phyloP scores from a whole-genome alignment of 2,329 filamentous ascomycete species.

The Blumeriella jaapii region DNA sequence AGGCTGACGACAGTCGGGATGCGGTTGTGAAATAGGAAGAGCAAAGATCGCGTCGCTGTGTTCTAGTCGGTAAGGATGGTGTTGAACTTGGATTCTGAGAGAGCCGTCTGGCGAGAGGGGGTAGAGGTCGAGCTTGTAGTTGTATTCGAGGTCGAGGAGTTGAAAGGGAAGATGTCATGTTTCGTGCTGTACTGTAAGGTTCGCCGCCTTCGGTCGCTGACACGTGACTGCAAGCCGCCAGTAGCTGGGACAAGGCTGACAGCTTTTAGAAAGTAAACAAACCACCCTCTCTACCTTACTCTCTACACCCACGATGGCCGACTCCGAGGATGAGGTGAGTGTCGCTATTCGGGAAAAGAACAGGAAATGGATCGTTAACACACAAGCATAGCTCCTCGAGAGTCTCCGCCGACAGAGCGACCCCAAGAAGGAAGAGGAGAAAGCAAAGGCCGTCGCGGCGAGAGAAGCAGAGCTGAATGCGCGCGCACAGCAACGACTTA shows the following conservation, averaged over 20 bases:
- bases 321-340: conserved; percentile 35
- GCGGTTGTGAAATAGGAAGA: background rate
- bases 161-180: no score
- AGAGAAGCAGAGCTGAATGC: conserved; percentile 19
- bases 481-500: conserved; percentile 48
- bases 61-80: no score
- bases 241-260: no score
- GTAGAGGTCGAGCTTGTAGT: background rate
- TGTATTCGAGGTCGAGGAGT: no score
- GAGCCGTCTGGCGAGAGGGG: background rate
- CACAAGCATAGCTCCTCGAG: conserved; percentile 41
- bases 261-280: background rate
- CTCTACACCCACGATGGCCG: conserved; percentile 23
- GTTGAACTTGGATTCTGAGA: background rate
- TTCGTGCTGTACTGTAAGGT: no score
- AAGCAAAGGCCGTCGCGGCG: conserved; percentile 46
- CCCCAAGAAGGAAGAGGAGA: conserved; percentile 45
- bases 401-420: conserved; percentile 46
- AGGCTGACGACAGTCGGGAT: background rate
- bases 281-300: no score
- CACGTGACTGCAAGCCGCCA: no score
- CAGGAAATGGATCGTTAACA: conserved; percentile 13
- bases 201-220: no score
- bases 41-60: no score
- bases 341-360: conserved; percentile 7